phyloP scores from a whole-genome alignment of 306 rosid species.

The Phaseolus lunatus region DNA sequence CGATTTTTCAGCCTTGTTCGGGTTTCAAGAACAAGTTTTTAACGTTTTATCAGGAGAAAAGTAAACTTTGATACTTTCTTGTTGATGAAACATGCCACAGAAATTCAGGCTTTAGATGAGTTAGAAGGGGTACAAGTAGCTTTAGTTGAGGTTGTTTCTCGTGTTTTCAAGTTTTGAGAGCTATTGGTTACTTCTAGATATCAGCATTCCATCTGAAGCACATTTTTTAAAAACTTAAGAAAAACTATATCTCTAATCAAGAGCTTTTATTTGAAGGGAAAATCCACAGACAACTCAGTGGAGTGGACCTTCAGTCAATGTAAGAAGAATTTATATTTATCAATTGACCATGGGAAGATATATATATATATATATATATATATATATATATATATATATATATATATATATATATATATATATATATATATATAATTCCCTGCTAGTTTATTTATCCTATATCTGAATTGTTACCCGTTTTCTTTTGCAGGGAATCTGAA shows the following conservation, averaged over 20 bases:
- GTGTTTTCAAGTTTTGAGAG: conserved; percentile 18
- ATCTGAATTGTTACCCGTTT: conserved; percentile 12
- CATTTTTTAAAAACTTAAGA: background rate
- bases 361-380: too few relatives aligned
- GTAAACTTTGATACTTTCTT: background rate
- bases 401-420: too few relatives aligned
- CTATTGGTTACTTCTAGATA: background rate
- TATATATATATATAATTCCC: background rate
- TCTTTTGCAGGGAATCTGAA: conserved; percentile 58
- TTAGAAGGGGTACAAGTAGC: conserved; percentile 27
- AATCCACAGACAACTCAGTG: conserved; percentile 68
- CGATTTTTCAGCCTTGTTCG: conserved; percentile 9
- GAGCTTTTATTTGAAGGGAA: conserved; percentile 54
- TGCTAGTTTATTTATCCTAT: conserved; percentile 5
- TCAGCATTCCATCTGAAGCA: conserved; percentile 8
- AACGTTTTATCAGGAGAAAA: background rate
- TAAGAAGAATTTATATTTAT: conserved; percentile 39
- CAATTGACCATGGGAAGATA: background rate
- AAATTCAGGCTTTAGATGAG: conserved; percentile 16
- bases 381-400: too few relatives aligned
- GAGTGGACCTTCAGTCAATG: conserved; percentile 67
- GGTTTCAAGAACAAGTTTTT: conserved; percentile 1
- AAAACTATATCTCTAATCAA: conserved; percentile 46
- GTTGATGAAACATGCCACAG: background rate
- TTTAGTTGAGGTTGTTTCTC: background rate